phyloP scores from a whole-genome alignment of 2,329 filamentous ascomycete species.

The Fulvia fulva region DNA sequence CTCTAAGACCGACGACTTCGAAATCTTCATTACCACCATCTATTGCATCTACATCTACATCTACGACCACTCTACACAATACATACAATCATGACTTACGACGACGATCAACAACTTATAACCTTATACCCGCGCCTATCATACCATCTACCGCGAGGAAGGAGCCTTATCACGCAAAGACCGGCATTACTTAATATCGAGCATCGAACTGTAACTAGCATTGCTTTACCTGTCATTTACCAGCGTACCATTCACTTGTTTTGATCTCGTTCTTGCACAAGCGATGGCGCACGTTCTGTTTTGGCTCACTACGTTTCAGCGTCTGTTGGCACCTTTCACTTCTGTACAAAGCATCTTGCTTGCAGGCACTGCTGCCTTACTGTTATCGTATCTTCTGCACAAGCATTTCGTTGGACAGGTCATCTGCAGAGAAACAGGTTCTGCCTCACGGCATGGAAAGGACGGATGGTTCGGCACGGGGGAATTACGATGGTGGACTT shows the following conservation, averaged over 20 bases:
- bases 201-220: not conserved
- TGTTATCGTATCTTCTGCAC: not conserved
- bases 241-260: not conserved
- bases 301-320: not conserved
- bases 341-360: not conserved
- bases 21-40: conserved; percentile 3
- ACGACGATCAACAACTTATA: not conserved
- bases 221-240: conserved; percentile 1
- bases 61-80: not conserved
- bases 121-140: not conserved
- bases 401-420: not conserved
- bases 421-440: not conserved
- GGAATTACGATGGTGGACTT: not conserved
- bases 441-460: conserved; percentile 12
- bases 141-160: not conserved
- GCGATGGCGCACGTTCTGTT: conserved; percentile 10
- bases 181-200: not conserved
- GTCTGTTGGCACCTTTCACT: too few species aligned
- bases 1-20: conserved; percentile 14
- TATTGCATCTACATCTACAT: not conserved
- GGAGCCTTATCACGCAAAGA: not conserved
- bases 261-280: conserved; percentile 10
- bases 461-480: too few species aligned
- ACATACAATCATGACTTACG: not conserved
- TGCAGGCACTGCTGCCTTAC: too few species aligned